Conservation (phyloP, 805 yeast genomes). For the Wickerhamomyces tratensis region DNA sequence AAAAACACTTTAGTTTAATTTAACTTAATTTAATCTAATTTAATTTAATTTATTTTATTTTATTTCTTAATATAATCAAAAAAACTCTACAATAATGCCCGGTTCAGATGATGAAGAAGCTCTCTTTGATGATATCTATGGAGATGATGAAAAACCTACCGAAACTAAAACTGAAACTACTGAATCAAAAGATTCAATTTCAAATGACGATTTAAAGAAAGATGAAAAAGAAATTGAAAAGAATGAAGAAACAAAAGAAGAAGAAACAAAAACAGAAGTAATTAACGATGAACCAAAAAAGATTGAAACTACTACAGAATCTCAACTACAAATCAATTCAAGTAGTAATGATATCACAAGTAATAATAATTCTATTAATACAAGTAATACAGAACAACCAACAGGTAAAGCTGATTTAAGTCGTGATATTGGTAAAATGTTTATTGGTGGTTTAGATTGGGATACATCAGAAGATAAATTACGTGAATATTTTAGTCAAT, state of each 20-base stretch:
- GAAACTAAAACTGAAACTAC: constrained; percentile 9
- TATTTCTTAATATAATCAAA: no score
- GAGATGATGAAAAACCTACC: constrained; percentile 18
- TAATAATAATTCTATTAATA: no score
- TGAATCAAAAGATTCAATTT: constrained; percentile 3
- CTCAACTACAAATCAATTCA: constrained; percentile 2
- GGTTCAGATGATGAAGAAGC: constrained; percentile 87
- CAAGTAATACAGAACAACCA: not conserved
- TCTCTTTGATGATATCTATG: constrained; percentile 85
- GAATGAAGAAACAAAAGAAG: no score
- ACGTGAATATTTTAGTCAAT: constrained; percentile 73
- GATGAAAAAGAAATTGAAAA: not conserved
- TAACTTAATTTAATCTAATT: no score
- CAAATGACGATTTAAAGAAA: not conserved
- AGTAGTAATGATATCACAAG: no score
- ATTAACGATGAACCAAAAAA: no score
- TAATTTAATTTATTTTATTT: no score
- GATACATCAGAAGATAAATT: constrained; percentile 89
- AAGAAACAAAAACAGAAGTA: no score
- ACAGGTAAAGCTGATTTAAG: constrained; percentile 36
- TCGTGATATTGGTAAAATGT: constrained; percentile 84
- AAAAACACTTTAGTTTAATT: no score
- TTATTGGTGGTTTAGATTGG: constrained; percentile 96
- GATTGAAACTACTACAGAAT: not conserved
- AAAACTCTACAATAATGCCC: constrained; percentile 33